Base-by-base conservation (phyloP, 176 grass and related monocot genomes). In the Cymbopogon citratus region DNA sequence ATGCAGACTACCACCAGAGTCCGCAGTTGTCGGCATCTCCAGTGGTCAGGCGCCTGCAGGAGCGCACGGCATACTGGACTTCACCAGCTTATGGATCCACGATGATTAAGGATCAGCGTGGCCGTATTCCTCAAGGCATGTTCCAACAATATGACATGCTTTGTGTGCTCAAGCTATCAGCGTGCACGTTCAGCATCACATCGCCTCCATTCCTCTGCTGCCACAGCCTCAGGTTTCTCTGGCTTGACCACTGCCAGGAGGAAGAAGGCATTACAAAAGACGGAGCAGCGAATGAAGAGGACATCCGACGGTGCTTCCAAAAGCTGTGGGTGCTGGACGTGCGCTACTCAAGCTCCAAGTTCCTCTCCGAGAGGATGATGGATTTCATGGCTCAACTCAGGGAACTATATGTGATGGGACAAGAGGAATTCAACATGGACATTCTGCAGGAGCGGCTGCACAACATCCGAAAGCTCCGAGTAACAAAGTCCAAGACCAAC, bases 171-270 rank as follows among this genome's bases (percentile, higher is more conserved):
- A 84, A 77, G 7, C 18, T 77, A 3, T 77, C 35, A 40, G 52
- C 38, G 2, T 78, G 65, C 3, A 13, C 0, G 0, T 78, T 85
- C 9, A 33, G 23, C 67, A 61, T 71, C 31, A 31, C 2, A 69
- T 76, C 82, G 1, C 73, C 73, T 35, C 83, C 83, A 0, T 78
- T 85, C 52, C 5, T 21, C 24, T 77, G 24, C 63, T 84, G 82
- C 63, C 63, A 84, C 12, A 77, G 15, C 25, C 63, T 84, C 18
- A 69, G 63, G 39, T 84, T 84, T 41, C 63, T 84, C 4, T 77
- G 82, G 73, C 63, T 84, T 24, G 82, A 84, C 9, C 38, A 15
- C 2, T 85, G 83, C 18, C 26, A 24, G 44, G 12, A 84, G 2
- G 38, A 7, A 0, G 15, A 6, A 9, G 10, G 52, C 24, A 45